These are phyloP conservation scores for Hypoxylon cercidicola DNA, from an alignment of 495 filamentous ascomycete genomes.

Conservation along the genomic window DNA sequence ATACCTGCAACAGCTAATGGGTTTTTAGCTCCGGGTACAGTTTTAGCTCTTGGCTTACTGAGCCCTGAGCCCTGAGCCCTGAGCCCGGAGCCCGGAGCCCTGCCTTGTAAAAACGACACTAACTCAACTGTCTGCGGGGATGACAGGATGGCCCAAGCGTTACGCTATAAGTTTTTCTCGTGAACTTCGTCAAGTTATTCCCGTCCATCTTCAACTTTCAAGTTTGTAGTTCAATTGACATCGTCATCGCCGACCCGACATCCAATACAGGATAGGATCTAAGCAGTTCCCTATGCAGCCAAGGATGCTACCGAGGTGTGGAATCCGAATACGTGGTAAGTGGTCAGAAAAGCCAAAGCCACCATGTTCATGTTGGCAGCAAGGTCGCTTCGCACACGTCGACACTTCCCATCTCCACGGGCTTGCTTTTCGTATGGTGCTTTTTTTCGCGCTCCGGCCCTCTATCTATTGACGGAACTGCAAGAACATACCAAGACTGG, in stretches of 20 bases:
- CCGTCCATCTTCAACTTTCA: too few species aligned
- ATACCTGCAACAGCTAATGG: too few species aligned
- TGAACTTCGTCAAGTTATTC: too few species aligned
- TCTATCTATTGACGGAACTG: slow-evolving; percentile 20
- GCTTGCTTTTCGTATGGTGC: slow-evolving; percentile 29
- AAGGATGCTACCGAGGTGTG: slow-evolving; percentile 26
- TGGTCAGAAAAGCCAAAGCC: slow-evolving; percentile 24
- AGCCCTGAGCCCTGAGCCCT: too few species aligned
- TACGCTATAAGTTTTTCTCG: slow-evolving; percentile 1
- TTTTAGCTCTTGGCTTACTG: neutral
- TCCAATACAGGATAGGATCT: neutral
- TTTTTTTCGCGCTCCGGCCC: slow-evolving; percentile 14
- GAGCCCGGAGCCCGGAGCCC: too few species aligned
- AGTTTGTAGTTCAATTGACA: neutral
- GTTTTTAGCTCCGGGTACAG: neutral
- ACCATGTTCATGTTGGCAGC: slow-evolving; percentile 22
- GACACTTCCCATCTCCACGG: slow-evolving; percentile 6
- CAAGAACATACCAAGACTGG: slow-evolving; percentile 17
- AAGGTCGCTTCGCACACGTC: slow-evolving; percentile 33
- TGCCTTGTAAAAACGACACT: neutral
- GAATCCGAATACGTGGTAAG: slow-evolving; percentile 39
- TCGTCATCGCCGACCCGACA: neutral
- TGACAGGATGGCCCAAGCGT: slow-evolving; percentile 4
- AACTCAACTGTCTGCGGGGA: neutral
- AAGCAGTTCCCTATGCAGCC: slow-evolving; percentile 14